Evolutionary conservation across 768 basidiomycete species (phyloP).

Genomic region (Mycena filopes): DNA sequence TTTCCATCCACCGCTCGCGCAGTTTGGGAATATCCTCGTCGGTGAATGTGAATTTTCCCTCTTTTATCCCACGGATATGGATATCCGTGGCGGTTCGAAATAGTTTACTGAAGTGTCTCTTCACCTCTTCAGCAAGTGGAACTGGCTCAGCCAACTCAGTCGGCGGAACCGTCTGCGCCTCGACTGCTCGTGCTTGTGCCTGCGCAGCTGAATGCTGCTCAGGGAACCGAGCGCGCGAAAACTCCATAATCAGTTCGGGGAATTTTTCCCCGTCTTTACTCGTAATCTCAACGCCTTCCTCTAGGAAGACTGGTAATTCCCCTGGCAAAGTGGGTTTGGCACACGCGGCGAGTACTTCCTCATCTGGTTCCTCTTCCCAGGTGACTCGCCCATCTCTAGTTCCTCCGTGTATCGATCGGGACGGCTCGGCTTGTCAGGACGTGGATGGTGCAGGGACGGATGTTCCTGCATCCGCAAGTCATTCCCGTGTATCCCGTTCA

Average conservation of each 20-base stretch:
- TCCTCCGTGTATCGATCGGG: neutral
- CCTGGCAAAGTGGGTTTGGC: neutral
- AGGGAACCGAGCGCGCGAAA: neutral
- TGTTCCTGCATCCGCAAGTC: neutral
- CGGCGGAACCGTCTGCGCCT: neutral
- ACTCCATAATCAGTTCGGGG: neutral
- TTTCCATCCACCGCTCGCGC: constrained; percentile 3
- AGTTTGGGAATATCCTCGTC: neutral
- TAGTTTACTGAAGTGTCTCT: neutral
- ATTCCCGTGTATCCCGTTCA: neutral
- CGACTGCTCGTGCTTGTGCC: neutral
- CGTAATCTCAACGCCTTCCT: neutral
- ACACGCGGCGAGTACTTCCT: neutral
- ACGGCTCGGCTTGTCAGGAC: neutral
- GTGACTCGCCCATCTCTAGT: neutral
- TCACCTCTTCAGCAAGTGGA: neutral
- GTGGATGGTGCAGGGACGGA: neutral
- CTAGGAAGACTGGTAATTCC: neutral
- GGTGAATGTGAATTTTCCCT: neutral
- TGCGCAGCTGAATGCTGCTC: neutral
- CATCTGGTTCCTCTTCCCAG: neutral
- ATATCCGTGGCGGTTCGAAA: neutral
- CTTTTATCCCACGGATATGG: neutral
- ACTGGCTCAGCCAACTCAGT: neutral
- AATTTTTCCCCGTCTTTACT: neutral